These are phyloP conservation scores for Dittrichia graveolens DNA, from an alignment of 129 eudicot genomes.

Conservation along the genomic window DNA sequence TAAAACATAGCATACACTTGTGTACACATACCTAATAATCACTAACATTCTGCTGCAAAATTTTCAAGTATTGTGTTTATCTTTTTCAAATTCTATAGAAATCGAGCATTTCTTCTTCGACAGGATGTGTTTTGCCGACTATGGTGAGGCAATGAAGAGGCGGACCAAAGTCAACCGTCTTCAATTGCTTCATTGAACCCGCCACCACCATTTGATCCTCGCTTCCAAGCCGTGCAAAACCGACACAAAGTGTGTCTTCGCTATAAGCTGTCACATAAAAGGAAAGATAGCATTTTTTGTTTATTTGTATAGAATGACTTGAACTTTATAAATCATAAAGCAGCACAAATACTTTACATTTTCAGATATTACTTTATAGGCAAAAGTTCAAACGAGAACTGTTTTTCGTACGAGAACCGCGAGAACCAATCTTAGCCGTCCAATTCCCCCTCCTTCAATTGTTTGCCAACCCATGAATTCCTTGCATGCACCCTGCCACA, in stretches of 20 bases:
- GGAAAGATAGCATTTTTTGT: neutral
- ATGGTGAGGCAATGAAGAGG: constrained; percentile 92
- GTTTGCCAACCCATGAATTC: too few species aligned
- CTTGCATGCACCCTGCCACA: too few species aligned
- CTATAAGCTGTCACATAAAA: constrained; percentile 49
- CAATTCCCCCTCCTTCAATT: too few species aligned
- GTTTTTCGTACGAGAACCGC: too few species aligned
- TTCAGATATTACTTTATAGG: too few species aligned
- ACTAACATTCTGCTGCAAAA: constrained; percentile 21
- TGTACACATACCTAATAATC: constrained; percentile 7
- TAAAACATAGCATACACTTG: constrained; percentile 4
- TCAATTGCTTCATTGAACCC: constrained; percentile 81
- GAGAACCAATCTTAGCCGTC: too few species aligned
- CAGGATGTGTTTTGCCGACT: constrained; percentile 81
- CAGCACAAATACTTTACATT: neutral
- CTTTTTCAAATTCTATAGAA: constrained; percentile 47
- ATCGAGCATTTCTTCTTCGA: constrained; percentile 89
- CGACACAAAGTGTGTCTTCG: constrained; percentile 81
- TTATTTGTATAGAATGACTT: neutral
- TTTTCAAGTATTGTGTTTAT: neutral
- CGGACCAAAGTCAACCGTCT: constrained; percentile 69
- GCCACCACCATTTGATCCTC: constrained; percentile 82
- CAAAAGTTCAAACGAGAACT: too few species aligned
- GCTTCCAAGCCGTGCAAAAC: constrained; percentile 89
- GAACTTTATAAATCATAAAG: too few species aligned